phyloP scores from a whole-genome alignment of 208 protist genomes.

The Naegleria gruberi region DNA sequence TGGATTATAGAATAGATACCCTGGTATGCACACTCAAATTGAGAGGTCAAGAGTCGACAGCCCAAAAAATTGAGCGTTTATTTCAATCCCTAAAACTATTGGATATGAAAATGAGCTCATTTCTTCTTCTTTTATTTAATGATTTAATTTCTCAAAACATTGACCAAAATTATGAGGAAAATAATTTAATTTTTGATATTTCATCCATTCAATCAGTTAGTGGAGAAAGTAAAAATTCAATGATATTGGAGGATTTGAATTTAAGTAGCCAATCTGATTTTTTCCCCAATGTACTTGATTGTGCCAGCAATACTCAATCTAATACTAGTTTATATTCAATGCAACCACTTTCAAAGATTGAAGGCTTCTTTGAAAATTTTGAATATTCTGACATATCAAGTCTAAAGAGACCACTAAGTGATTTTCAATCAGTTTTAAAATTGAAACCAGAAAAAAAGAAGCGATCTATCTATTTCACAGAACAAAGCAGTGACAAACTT shows the following conservation, averaged over 20 bases:
- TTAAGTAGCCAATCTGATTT: not conserved
- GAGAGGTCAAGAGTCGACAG: not conserved
- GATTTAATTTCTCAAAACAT: not conserved
- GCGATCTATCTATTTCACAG: not conserved
- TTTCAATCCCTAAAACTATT: not conserved
- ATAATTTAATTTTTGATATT: not conserved
- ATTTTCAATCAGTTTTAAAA: not conserved
- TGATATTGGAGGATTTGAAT: not conserved
- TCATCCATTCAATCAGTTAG: not conserved
- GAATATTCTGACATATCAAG: not conserved
- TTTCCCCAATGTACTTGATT: not conserved
- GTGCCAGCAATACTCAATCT: not conserved
- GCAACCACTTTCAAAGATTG: not conserved
- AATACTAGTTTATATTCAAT: not conserved
- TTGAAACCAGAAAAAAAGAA: not conserved
- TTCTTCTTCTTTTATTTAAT: not conserved
- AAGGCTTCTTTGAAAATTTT: not conserved
- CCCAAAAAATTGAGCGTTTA: not conserved
- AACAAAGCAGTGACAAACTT: not conserved
- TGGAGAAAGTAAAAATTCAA: not conserved
- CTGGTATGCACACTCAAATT: not conserved
- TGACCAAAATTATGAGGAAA: not conserved
- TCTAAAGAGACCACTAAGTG: not conserved
- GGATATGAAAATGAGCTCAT: not conserved
- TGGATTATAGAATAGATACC: not conserved